These are phyloP conservation scores for Corylus americana DNA, from an alignment of 306 rosid genomes.

Conservation along the genomic window DNA sequence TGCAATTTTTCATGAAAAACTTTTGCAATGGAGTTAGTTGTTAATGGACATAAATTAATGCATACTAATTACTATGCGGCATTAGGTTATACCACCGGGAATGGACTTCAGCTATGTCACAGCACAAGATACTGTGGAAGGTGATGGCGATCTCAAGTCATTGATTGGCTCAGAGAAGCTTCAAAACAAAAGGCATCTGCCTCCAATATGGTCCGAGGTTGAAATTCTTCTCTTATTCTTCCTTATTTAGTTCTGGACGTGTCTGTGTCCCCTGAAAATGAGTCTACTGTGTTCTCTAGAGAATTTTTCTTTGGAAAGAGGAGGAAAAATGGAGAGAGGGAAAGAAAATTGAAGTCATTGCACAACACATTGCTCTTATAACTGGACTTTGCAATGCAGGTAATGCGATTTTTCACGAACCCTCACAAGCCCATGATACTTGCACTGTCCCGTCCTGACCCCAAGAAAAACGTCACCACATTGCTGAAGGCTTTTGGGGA, in stretches of 20 bases:
- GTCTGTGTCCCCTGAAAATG: neutral
- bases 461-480: constrained; percentile 81
- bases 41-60: neutral
- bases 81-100: constrained; percentile 76
- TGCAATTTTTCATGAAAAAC: too few species aligned
- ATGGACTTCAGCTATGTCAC: constrained; percentile 84
- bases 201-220: constrained; percentile 87
- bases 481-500: constrained; percentile 87
- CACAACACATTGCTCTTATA: neutral
- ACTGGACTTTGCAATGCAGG: constrained; percentile 40
- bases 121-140: constrained; percentile 51
- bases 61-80: constrained; percentile 9
- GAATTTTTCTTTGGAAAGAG: too few species aligned
- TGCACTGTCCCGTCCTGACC: constrained; percentile 90
- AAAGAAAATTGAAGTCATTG: neutral
- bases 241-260: neutral
- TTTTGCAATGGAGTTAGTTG: too few species aligned
- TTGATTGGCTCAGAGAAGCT: constrained; percentile 61
- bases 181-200: constrained; percentile 59
- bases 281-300: neutral
- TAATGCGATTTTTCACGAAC: constrained; percentile 78
- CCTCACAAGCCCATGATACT: constrained; percentile 90
- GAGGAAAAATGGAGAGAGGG: too few species aligned
- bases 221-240: constrained; percentile 23
- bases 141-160: constrained; percentile 75